Base-by-base conservation (phyloP, 371 early-diverging fungal genomes). In the Circinella minor region DNA sequence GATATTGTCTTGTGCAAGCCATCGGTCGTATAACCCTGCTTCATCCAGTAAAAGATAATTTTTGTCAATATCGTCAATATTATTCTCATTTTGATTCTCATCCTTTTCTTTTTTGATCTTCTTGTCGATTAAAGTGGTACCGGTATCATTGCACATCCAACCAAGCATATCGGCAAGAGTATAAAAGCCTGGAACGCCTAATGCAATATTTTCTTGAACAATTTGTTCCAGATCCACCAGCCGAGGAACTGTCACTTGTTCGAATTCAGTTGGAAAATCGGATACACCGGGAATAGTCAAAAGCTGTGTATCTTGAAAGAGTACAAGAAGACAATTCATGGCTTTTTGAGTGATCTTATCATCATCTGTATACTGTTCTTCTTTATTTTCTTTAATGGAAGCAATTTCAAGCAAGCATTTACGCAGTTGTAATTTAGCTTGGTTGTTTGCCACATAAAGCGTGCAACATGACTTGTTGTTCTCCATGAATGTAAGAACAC, bases 111-210 rank as follows among this genome's bases (percentile, higher is more conserved):
- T 15, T 8, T 54, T 18, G 3, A 54, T 11, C 9, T 43, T 43
- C 11, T 43, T 51, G 51, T 51, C 51, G 47, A 15, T 9, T 9
- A 9, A 11, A 3, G 9, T 47, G 3, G 11, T 47, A 47, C 3
- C 15, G 15, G 47, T 15, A 9, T 15, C 4, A 55, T 11, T 18
- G 34, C 68, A 18, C 77, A 78, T 69, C 79, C 80, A 75, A 60
- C 54, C 36, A 14, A 69, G 68, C 15, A 73, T 66, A 59, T 81
- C 80, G 17, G 39, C 36, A 5, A 80, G 55, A 0, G 61, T 57
- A 36, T 84, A 81, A 46, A 72, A 83, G 4, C 78, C 80, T 0
- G 80, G 70, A 3, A 78, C 73, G 13, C 76, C 75, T 1, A 84
- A 43, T 7, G 80, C 82, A 18, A 84, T 66, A 55, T 81, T 81